Evolutionary conservation across 371 early-diverging fungal species (phyloP), one percentile per base, ranked within the genome.

Genomic region (Syncephalastrum contaminatum): DNA sequence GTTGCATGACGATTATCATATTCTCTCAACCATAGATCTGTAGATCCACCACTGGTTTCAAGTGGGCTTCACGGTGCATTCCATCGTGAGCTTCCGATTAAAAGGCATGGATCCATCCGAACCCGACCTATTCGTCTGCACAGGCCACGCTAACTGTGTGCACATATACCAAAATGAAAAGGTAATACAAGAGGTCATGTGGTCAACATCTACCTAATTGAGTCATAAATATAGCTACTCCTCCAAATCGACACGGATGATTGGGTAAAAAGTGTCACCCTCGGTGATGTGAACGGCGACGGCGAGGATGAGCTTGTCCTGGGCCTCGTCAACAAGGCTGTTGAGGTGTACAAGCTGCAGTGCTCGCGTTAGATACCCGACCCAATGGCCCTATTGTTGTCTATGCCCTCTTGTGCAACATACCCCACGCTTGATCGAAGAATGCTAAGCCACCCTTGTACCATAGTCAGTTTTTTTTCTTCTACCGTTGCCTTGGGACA

Each of bases 281-380:
- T 76, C 4, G 80, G 74, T 0, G 80, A 80, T 53, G 66, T 76
- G 16, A 72, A 80, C 54, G 69, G 67, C 4, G 80, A 76, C 53
- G 80, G 74, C 0, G 45, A 70, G 46, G 76, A 75, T 42, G 76
- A 72, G 40, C 60, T 80, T 16, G 67, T 80, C 22, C 18, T 80
- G 20, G 76, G 80, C 0, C 54, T 70, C 22, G 39, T 76, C 43
- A 66, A 80, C 54, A 66, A 72, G 48, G 67, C 63, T 2, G 62
- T 80, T 21, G 72, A 73, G 62, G 73, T 76, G 2, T 72, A 68
- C 36, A 30, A 30, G 12, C 36, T 30, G 10, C 36, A 30, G 36
- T 8, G 10, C 10, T 5, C 36, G 36, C 36, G 36, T 30, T 30
- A 2, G n/a, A 30, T 30, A 30, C 36, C 36, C 36, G 10, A 30